Evolutionary conservation across 1,284 basidiomycete species (phyloP), one percentile per base, ranked within the genome.

Genomic region (Vanrija sp.): DNA sequence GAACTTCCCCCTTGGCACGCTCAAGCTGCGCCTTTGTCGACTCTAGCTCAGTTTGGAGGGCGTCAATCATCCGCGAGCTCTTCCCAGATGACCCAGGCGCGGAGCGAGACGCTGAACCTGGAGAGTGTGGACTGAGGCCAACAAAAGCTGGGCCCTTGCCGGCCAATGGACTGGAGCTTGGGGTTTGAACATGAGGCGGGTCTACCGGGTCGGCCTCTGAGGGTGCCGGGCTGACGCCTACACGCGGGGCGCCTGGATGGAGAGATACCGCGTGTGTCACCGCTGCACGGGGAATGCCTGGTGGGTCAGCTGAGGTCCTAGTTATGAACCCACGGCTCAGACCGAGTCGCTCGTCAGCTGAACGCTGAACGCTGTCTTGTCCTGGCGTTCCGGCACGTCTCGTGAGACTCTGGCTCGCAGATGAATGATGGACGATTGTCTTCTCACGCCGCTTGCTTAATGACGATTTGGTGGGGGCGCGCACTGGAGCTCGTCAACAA

Each of bases 51-150:
- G 65, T 69, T 51, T 76, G 74, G 18, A 76, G 56, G 3, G 55
- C 61, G 49, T 74, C 71, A 26, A 76, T 75, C 34, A 76, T 72
- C 29, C 60, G 60, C 14, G 71, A 68, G 45, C 66, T 72, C 21
- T 69, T 60, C 6, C 58, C 67, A 3, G 65, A 58, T 3, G 66
- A 62, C 0, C 61, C 63, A 3, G 45, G 26, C 2, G 49, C 46
- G n/a, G 42, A 21, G 38, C 54, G 40, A 43, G 40, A 43, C 18
- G 40, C 40, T 7, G 18, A 21, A 40, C 21, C 45, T 9, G 25
- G 16, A 25, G 44, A 28, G 14, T 34, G 34, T 15, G 55, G 55
- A 50, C 34, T 49, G 38, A 53, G 39, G n/a, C 46, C 23, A 29
- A 54, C 47, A 34, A 34, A 34, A 15, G 34, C 10, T 14, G 34